Evolutionary conservation across 345 rosid species (phyloP).

Genomic region (Litchi chinensis): DNA sequence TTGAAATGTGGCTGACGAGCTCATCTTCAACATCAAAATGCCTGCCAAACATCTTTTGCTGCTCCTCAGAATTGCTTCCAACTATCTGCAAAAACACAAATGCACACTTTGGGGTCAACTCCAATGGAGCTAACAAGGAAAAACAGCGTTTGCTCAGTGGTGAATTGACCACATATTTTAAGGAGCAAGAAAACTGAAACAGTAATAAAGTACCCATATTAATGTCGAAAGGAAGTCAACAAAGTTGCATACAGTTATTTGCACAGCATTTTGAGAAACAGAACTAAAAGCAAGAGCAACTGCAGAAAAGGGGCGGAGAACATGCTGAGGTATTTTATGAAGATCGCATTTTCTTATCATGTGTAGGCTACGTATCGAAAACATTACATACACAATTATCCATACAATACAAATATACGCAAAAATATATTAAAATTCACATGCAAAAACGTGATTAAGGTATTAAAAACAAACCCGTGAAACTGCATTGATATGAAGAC

Average conservation of each 20-base stretch:
- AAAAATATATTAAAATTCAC: background rate
- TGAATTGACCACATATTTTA: background rate
- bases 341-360: background rate
- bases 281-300: background rate
- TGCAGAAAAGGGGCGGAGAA: background rate
- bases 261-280: background rate
- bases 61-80: slow-evolving; percentile 73
- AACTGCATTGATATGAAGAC: background rate
- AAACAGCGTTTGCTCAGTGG: background rate
- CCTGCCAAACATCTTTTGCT: slow-evolving; percentile 89
- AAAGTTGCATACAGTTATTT: background rate
- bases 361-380: background rate
- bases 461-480: background rate
- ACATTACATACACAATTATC: background rate
- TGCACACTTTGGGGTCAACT: background rate
- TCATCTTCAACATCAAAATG: slow-evolving; percentile 87
- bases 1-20: slow-evolving; percentile 86
- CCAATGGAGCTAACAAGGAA: background rate
- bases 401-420: background rate
- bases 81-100: slow-evolving; percentile 52
- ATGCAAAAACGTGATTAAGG: background rate
- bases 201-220: background rate
- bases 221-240: background rate
- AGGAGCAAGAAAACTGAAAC: background rate
- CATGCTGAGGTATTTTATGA: background rate